These are phyloP conservation scores for Pugionium dolabratum DNA, from an alignment of 345 rosid species.

Conservation along the genomic window DNA sequence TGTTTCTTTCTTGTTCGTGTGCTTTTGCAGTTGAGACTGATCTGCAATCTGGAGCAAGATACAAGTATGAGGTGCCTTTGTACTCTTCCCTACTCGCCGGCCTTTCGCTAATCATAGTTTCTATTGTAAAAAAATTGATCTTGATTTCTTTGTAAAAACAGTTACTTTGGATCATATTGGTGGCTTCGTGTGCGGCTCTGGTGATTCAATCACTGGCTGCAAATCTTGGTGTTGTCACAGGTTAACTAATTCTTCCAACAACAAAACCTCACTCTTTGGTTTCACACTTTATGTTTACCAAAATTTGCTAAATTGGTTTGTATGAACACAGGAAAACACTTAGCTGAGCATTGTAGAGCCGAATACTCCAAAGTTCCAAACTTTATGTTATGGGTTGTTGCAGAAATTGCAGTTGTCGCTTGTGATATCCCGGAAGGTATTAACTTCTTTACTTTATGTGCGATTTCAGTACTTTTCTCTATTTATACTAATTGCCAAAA, in stretches of 20 bases:
- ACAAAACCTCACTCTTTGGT: not conserved
- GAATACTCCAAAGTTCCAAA: conserved; percentile 81
- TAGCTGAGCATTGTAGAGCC: conserved; percentile 85
- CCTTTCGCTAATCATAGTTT: not conserved
- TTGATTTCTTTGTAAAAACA: conserved; percentile 34
- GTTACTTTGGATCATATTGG: conserved; percentile 92
- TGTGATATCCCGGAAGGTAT: conserved; percentile 97
- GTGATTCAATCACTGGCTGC: conserved; percentile 91
- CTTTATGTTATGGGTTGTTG: conserved; percentile 79
- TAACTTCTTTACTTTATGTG: conserved; percentile 18
- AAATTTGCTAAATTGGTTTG: conserved; percentile 1
- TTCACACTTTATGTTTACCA: not conserved
- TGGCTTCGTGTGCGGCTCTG: conserved; percentile 93
- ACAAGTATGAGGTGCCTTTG: conserved; percentile 67
- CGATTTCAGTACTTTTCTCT: not conserved
- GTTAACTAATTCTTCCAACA: conserved; percentile 35
- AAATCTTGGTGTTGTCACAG: conserved; percentile 95
- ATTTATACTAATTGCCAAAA: not conserved
- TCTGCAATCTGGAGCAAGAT: conserved; percentile 87
- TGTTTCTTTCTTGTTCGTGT: conserved; percentile 21
- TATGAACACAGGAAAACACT: conserved; percentile 66
- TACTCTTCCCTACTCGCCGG: not conserved
- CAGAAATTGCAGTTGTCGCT: conserved; percentile 89
- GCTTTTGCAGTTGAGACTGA: conserved; percentile 86
- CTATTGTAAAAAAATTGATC: not conserved